Percentiles rank a stretch among this genome's conserved stretches.
Conservation (phyloP, 2,329 filamentous ascomycete species). For the Golovinomyces cichoracearum region DNA sequence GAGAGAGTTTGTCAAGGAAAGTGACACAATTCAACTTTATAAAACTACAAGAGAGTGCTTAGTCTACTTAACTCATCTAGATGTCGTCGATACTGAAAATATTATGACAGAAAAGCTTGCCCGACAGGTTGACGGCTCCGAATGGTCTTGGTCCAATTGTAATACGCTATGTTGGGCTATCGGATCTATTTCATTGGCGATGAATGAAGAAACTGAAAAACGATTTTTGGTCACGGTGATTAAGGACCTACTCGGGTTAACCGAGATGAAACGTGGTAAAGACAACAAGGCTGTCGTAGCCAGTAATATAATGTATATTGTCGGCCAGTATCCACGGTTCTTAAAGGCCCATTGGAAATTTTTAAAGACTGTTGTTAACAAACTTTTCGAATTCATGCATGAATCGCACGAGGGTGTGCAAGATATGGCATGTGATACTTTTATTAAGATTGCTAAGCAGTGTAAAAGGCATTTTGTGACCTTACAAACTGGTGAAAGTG, state of each 20-base stretch:
- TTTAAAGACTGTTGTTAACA: slow-evolving; percentile 97
- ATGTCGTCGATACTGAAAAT: slow-evolving; percentile 87
- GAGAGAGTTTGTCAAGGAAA: slow-evolving; percentile 96
- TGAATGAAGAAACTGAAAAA: slow-evolving; percentile 99
- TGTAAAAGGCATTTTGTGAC: slow-evolving; percentile 95
- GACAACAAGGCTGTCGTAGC: slow-evolving; percentile 98
- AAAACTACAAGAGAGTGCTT: slow-evolving; percentile 95
- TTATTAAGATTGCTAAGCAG: slow-evolving; percentile 98
- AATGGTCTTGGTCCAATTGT: slow-evolving; percentile 99
- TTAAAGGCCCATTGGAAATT: slow-evolving; percentile 99
- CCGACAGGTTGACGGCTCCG: slow-evolving; percentile 75
- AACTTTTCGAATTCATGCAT: slow-evolving; percentile 99
- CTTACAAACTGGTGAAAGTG: slow-evolving; percentile 72
- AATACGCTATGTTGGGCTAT: slow-evolving; percentile 99
- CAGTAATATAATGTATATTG: slow-evolving; percentile 99
- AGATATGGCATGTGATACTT: slow-evolving; percentile 98
- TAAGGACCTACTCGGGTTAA: slow-evolving; percentile 85
- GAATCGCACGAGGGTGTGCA: slow-evolving; percentile 98
- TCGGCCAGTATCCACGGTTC: slow-evolving; percentile 93
- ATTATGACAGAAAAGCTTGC: slow-evolving; percentile 99
- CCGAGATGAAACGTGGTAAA: slow-evolving; percentile 97
- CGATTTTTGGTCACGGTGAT: slow-evolving; percentile 95
- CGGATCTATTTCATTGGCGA: slow-evolving; percentile 89
- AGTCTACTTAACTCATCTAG: slow-evolving; percentile 88
- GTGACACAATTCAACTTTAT: slow-evolving; percentile 95